phyloP scores from a whole-genome alignment of 1,284 basidiomycete species.

The Irpex sp. region DNA sequence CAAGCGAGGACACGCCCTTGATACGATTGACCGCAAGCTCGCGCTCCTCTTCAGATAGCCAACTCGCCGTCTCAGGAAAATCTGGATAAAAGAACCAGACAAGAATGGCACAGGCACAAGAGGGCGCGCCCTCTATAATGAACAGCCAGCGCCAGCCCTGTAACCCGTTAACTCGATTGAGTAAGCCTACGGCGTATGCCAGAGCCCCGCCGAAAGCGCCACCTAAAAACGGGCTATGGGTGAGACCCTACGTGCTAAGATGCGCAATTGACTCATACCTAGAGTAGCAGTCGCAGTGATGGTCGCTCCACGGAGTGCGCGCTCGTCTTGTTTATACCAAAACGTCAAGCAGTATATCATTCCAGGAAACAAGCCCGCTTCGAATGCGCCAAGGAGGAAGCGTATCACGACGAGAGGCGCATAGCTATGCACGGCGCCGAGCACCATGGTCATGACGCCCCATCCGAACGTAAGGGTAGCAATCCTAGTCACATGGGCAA shows the following conservation, averaged over 20 bases:
- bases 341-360: conserved; percentile 43
- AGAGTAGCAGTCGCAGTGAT: conserved; percentile 29
- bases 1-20: conserved; percentile 24
- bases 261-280: not conserved
- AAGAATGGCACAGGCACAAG: conserved; percentile 9
- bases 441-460: conserved; percentile 36
- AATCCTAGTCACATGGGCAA: conserved; percentile 17
- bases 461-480: conserved; percentile 37
- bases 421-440: conserved; percentile 31
- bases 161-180: conserved; percentile 28
- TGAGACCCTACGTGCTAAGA: conserved; percentile 17
- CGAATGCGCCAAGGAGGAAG: conserved; percentile 58
- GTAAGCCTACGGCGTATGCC: conserved; percentile 23
- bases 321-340: conserved; percentile 38
- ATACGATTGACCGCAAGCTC: conserved; percentile 21
- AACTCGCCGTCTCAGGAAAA: conserved; percentile 12
- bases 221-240: not conserved
- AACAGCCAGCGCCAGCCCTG: conserved; percentile 33
- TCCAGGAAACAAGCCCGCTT: conserved; percentile 64
- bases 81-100: conserved; percentile 8
- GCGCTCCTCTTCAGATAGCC: conserved; percentile 11
- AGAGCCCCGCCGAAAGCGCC: not conserved
- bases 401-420: conserved; percentile 40
- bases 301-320: conserved; percentile 34
- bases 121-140: conserved; percentile 31